Evolutionary conservation across 345 rosid species (phyloP).

Genomic region (Eucalyptus marginata): DNA sequence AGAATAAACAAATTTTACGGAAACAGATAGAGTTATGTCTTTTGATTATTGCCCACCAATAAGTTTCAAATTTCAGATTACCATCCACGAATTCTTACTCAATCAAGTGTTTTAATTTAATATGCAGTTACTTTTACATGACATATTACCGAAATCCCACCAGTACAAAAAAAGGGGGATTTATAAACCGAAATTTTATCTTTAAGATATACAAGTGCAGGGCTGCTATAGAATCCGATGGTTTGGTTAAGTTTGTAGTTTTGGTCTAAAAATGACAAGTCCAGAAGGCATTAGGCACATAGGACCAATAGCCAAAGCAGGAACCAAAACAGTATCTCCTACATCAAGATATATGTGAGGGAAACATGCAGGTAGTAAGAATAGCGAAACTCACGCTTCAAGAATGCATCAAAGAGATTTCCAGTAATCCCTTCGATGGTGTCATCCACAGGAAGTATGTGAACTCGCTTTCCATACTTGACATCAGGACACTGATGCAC

Average conservation of each 20-base stretch:
- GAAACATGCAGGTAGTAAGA: not conserved
- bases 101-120: not conserved
- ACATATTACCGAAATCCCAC: not conserved
- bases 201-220: not conserved
- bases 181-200: not conserved
- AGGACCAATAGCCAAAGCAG: not conserved
- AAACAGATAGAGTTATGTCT: not conserved
- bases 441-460: slow-evolving; percentile 87
- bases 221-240: not conserved
- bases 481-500: slow-evolving; percentile 91
- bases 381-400: slow-evolving; percentile 55
- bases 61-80: not conserved
- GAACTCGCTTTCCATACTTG: slow-evolving; percentile 89
- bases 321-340: not conserved
- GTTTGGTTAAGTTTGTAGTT: not conserved
- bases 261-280: not conserved
- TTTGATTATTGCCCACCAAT: not conserved
- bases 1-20: not conserved
- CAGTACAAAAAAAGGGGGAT: not conserved
- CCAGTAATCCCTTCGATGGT: slow-evolving; percentile 89
- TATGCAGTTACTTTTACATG: not conserved
- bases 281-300: not conserved
- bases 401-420: slow-evolving; percentile 86
- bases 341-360: not conserved
- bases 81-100: not conserved